Percentiles rank a stretch among this genome's conserved stretches.
Evolutionary conservation across 257 asterid genomes (phyloP).

Genomic region (Apocynum venetum): DNA sequence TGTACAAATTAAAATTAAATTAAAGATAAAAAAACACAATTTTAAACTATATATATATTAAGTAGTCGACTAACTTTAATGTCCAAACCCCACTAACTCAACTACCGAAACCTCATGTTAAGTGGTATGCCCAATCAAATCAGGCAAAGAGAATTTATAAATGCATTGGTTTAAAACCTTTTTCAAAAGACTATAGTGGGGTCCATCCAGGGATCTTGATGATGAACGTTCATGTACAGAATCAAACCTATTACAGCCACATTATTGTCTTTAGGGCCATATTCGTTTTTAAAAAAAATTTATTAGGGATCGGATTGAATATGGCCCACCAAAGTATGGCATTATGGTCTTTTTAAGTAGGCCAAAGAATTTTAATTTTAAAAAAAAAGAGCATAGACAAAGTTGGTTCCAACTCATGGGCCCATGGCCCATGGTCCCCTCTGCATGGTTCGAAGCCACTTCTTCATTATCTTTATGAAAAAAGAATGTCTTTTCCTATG

Average conservation of each 20-base stretch:
- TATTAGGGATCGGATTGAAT: background rate
- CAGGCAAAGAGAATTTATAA: background rate
- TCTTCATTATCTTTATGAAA: constrained; percentile 31
- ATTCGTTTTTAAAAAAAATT: background rate
- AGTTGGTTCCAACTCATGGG: constrained; percentile 12
- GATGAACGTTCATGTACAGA: constrained; percentile 6
- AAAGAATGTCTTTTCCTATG: constrained; percentile 26
- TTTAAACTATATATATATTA: too few relatives aligned
- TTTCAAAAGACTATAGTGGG: background rate
- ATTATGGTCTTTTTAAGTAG: background rate
- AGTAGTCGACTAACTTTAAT: too few relatives aligned
- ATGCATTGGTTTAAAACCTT: background rate
- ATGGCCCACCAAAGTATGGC: constrained; percentile 18
- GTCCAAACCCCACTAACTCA: background rate
- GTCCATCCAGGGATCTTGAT: background rate
- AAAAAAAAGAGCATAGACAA: constrained; percentile 9
- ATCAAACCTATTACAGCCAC: constrained; percentile 1
- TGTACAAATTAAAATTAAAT: too few relatives aligned
- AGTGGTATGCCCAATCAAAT: background rate
- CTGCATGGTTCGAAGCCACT: constrained; percentile 22
- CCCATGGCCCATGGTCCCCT: constrained; percentile 1
- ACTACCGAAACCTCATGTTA: too few relatives aligned
- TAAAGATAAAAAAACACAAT: too few relatives aligned
- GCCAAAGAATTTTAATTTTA: background rate
- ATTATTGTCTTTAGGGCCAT: background rate